Conservation (phyloP, 2,329 filamentous ascomycete species). For the Alternaria gansuensis region DNA sequence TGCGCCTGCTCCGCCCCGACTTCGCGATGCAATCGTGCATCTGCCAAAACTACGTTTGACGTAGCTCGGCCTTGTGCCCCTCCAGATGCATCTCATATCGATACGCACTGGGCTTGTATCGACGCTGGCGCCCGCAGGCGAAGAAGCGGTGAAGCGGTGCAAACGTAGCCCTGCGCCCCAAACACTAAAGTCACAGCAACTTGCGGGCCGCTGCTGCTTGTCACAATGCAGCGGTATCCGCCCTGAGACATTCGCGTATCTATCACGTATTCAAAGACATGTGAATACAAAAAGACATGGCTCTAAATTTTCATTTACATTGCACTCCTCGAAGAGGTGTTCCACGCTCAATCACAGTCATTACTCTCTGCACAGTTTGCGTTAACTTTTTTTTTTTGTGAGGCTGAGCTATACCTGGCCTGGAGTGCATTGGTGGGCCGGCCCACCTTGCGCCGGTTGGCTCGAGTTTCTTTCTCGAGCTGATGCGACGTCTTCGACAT, state of each 20-base stretch:
- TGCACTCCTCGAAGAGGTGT: neutral
- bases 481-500: conserved; percentile 34
- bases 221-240: conserved; percentile 28
- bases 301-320: neutral
- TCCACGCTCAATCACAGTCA: neutral
- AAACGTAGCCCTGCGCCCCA: conserved; percentile 40
- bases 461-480: conserved; percentile 15
- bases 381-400: conserved; percentile 21
- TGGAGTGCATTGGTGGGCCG: conserved; percentile 34
- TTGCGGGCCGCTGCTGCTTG: conserved; percentile 38
- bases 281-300: conserved; percentile 5
- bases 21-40: conserved; percentile 17
- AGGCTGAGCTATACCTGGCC: conserved; percentile 27
- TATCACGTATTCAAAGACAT: conserved; percentile 18
- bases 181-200: conserved; percentile 33
- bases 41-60: conserved; percentile 36
- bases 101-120: conserved; percentile 35
- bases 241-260: conserved; percentile 26
- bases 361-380: conserved; percentile 6
- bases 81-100: conserved; percentile 41
- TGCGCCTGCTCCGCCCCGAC: conserved; percentile 6
- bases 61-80: conserved; percentile 36
- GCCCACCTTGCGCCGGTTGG: conserved; percentile 34
- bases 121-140: conserved; percentile 30
- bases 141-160: conserved; percentile 51